A percentile compares a stretch with the other conserved stretches of the same genome.
Conservation (phyloP, 768 basidiomycete species). For the Coprinopsis marcescibilis region DNA sequence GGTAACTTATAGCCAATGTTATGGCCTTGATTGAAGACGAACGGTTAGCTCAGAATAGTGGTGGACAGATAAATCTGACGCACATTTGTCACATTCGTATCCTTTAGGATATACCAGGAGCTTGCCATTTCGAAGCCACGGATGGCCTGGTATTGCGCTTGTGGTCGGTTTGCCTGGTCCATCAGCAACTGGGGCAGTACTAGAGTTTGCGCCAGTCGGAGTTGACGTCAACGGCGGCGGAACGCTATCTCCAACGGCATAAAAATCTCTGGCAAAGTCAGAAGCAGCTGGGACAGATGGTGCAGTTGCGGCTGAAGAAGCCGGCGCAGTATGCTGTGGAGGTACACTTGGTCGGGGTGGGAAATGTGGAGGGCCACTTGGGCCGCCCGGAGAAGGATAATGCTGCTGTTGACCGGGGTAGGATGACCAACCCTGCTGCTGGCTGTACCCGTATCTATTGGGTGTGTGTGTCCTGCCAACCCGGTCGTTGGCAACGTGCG, state of each 20-base stretch:
- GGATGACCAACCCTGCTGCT: neutral
- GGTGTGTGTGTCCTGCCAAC: neutral
- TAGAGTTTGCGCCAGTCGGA: too few species aligned
- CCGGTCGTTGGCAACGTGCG: neutral
- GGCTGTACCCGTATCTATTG: neutral
- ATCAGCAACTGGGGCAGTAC: too few species aligned
- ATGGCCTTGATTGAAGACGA: constrained; percentile 37
- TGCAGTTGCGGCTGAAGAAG: neutral
- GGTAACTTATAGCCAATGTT: constrained; percentile 76
- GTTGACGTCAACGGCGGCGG: constrained; percentile 9
- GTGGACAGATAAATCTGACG: constrained; percentile 13
- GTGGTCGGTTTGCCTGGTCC: constrained; percentile 57
- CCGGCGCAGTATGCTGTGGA: neutral
- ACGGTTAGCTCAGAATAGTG: neutral
- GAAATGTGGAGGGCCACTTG: constrained; percentile 1
- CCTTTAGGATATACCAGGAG: constrained; percentile 67
- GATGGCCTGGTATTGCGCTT: constrained; percentile 59
- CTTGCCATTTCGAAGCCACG: constrained; percentile 54
- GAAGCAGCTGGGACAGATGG: constrained; percentile 23
- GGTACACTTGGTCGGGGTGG: neutral
- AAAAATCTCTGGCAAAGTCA: constrained; percentile 62
- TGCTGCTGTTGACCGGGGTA: neutral
- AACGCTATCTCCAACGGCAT: constrained; percentile 40
- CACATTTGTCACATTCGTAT: constrained; percentile 65
- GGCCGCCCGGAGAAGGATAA: neutral